Evolutionary conservation across 1,284 basidiomycete species (phyloP), one percentile per base, ranked within the genome.

Genomic region (Coniophora puteana): DNA sequence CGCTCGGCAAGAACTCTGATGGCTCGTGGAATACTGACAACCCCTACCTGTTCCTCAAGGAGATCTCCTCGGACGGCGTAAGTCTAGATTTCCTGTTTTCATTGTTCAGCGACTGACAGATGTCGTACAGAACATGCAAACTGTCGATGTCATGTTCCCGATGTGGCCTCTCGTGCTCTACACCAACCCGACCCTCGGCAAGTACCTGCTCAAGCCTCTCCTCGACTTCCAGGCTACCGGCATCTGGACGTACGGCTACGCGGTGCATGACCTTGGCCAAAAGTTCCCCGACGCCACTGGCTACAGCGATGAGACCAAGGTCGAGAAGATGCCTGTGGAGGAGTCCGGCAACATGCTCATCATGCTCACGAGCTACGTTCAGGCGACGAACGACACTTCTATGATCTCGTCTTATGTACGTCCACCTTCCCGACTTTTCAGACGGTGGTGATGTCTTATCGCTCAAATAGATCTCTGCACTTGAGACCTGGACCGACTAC

Each of bases 271-370:
- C 50, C 69, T 81, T 43, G n/a, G n/a, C n/a, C n/a, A n/a, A n/a
- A n/a, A n/a, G n/a, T n/a, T n/a, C n/a, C n/a, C n/a, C n/a, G n/a
- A n/a, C n/a, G n/a, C n/a, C n/a, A n/a, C n/a, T n/a, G n/a, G n/a
- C n/a, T n/a, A n/a, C n/a, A n/a, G n/a, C n/a, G n/a, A n/a, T n/a
- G n/a, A n/a, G n/a, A n/a, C n/a, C n/a, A n/a, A n/a, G n/a, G n/a
- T n/a, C n/a, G n/a, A n/a, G n/a, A n/a, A n/a, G n/a, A n/a, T n/a
- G n/a, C n/a, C n/a, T n/a, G n/a, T 38, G 14, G 24, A 37, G 77
- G 79, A 82, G 55, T 75, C 74, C 49, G 80, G 80, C 3, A 82
- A 83, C 52, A 81, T 81, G 80, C 59, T 84, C 26, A 82, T 84
- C 54, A 83, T 84, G 80, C 68, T 78, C 4, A 63, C 83, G 36